A percentile compares a stretch with the other conserved stretches of the same genome.
Evolutionary conservation across 2,329 filamentous ascomycete species (phyloP).

Genomic region (Pseudocercospora macadamiae): DNA sequence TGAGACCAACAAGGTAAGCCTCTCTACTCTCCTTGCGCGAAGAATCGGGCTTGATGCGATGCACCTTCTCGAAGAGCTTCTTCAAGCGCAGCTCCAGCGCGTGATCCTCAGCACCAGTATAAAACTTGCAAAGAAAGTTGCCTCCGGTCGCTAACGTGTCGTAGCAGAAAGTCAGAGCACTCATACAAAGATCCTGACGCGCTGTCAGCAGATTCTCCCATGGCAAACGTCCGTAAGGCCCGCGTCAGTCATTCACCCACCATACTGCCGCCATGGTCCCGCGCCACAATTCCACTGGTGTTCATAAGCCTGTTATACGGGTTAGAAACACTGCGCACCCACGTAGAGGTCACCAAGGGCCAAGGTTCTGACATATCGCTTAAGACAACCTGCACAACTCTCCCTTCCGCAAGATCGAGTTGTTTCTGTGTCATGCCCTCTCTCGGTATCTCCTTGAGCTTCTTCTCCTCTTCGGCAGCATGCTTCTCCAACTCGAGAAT

Average conservation of each 20-base stretch:
- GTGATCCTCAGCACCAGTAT: conserved; percentile 87
- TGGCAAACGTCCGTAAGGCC: too few species aligned
- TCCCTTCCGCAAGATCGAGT: conserved; percentile 43
- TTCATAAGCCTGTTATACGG: conserved; percentile 99
- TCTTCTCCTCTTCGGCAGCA: conserved; percentile 27
- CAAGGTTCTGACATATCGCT: conserved; percentile 99
- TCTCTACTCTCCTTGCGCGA: conserved; percentile 77
- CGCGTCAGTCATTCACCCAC: too few species aligned
- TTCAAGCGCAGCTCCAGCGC: conserved; percentile 73
- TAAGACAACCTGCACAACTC: conserved; percentile 85
- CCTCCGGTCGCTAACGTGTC: conserved; percentile 82
- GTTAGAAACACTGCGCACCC: conserved; percentile 89
- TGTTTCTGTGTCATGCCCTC: conserved; percentile 30
- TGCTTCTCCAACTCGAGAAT: conserved; percentile 69
- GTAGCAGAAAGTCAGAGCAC: conserved; percentile 81
- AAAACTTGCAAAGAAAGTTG: conserved; percentile 97
- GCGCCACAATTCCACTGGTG: conserved; percentile 83
- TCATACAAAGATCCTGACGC: conserved; percentile 79
- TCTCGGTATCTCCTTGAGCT: conserved; percentile 12
- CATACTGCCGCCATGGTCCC: conserved; percentile 93
- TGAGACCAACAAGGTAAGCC: conserved; percentile 79
- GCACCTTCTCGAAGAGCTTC: conserved; percentile 76
- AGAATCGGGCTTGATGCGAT: conserved; percentile 87
- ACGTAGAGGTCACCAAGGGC: conserved; percentile 76
- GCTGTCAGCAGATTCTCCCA: background rate